Evolutionary conservation across 31 red algal species (phyloP).

Genomic region (Porphyra umbilicalis): DNA sequence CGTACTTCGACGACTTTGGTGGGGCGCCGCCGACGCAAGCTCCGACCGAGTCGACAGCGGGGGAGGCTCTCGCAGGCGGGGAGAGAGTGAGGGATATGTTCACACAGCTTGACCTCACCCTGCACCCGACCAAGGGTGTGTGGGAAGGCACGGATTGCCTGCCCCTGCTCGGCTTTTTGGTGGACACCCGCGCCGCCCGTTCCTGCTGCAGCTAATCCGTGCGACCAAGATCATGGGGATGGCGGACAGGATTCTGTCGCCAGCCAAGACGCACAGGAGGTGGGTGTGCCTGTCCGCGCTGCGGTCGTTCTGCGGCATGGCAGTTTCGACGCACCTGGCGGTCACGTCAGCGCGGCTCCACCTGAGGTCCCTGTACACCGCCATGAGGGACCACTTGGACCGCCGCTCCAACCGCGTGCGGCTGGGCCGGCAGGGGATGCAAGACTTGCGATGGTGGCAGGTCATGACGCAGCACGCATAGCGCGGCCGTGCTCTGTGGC

Average conservation of each 20-base stretch:
- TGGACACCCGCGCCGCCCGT: background rate
- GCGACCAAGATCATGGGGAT: background rate
- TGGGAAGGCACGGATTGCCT: background rate
- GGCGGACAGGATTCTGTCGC: too few species aligned
- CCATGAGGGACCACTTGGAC: background rate
- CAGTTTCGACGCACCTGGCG: background rate
- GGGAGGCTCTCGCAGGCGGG: background rate
- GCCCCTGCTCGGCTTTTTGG: background rate
- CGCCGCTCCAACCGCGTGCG: background rate
- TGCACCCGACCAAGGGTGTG: background rate
- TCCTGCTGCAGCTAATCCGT: background rate
- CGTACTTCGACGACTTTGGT: background rate
- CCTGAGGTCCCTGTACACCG: background rate
- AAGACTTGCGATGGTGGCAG: background rate
- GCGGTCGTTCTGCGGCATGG: background rate
- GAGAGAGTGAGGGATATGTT: background rate
- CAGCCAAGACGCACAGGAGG: too few species aligned
- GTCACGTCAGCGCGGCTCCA: background rate
- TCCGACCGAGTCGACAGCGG: background rate
- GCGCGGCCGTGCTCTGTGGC: background rate
- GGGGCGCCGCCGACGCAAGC: background rate
- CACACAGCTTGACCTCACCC: background rate
- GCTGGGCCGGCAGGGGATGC: background rate
- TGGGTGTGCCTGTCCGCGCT: background rate
- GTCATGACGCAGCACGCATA: background rate